Percentiles rank a stretch among this genome's conserved stretches.
phyloP scores from a whole-genome alignment of 2,329 filamentous ascomycete species.

The Fusarium lateritium region DNA sequence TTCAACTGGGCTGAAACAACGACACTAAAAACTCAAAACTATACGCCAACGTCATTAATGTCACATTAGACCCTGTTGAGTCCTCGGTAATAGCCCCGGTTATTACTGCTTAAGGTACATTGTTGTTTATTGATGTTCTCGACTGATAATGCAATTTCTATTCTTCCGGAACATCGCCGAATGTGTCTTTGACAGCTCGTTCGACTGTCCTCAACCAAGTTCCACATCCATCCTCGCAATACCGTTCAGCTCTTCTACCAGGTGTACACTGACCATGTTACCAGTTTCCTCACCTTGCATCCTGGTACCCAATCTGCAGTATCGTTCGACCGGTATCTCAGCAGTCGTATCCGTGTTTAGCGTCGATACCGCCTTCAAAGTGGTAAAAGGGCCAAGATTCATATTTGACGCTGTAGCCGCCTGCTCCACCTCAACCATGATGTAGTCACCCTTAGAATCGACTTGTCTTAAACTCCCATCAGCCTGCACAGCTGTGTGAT shows the following conservation, averaged over 20 bases:
- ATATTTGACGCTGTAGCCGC: slow-evolving; percentile 10
- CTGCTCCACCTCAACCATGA: slow-evolving; percentile 46
- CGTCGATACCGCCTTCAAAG: slow-evolving; percentile 4
- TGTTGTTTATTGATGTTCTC: slow-evolving; percentile 43
- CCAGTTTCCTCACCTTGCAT: slow-evolving; percentile 38
- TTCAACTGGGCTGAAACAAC: slow-evolving; percentile 35
- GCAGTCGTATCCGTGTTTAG: slow-evolving; percentile 12
- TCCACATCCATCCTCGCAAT: slow-evolving; percentile 58
- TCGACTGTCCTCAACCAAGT: slow-evolving; percentile 45
- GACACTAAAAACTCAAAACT: slow-evolving; percentile 33
- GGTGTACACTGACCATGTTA: slow-evolving; percentile 48
- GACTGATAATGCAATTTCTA: slow-evolving; percentile 35
- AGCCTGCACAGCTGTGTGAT: slow-evolving; percentile 45
- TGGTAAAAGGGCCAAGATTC: slow-evolving; percentile 19
- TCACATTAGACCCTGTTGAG: slow-evolving; percentile 30
- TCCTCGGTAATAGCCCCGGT: slow-evolving; percentile 43
- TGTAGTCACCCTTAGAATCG: slow-evolving; percentile 51
- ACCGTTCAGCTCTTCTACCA: slow-evolving; percentile 56
- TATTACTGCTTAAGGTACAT: slow-evolving; percentile 20
- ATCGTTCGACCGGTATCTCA: slow-evolving; percentile 26
- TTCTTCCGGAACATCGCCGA: slow-evolving; percentile 32
- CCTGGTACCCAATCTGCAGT: slow-evolving; percentile 32
- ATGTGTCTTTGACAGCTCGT: background rate
- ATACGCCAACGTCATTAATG: slow-evolving; percentile 38
- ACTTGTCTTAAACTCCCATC: slow-evolving; percentile 53